Conservation (phyloP, 2,329 filamentous ascomycete species). For the Colletotrichum graminicola region DNA sequence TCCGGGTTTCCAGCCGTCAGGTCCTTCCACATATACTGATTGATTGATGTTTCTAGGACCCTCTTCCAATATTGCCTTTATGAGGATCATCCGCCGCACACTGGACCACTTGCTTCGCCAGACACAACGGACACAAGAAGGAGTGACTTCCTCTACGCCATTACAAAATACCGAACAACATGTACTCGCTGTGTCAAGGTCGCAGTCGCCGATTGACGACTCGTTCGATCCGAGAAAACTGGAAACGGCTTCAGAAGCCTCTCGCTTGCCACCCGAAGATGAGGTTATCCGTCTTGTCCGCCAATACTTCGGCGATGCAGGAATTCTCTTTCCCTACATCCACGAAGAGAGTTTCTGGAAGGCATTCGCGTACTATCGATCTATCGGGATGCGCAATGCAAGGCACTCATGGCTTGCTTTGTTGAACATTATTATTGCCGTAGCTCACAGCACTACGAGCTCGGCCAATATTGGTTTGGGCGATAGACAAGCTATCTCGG, state of each 20-base stretch:
- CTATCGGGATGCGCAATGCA: slow-evolving; percentile 48
- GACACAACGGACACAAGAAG: slow-evolving; percentile 4
- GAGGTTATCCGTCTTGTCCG: slow-evolving; percentile 44
- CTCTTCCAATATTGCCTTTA: slow-evolving; percentile 46
- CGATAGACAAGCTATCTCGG: slow-evolving; percentile 54
- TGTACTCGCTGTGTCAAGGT: slow-evolving; percentile 28
- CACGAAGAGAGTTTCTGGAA: slow-evolving; percentile 47
- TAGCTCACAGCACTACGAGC: slow-evolving; percentile 55
- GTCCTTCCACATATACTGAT: not conserved
- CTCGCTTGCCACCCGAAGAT: slow-evolving; percentile 40
- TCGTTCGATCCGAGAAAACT: slow-evolving; percentile 27
- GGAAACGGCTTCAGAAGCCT: slow-evolving; percentile 22
- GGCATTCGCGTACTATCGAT: slow-evolving; percentile 41
- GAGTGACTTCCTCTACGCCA: not conserved
- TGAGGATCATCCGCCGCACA: slow-evolving; percentile 41
- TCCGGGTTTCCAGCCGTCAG: not conserved
- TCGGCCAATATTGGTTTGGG: slow-evolving; percentile 48
- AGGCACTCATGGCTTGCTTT: slow-evolving; percentile 64
- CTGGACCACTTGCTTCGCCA: slow-evolving; percentile 36
- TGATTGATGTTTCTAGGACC: slow-evolving; percentile 34
- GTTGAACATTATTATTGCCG: slow-evolving; percentile 63
- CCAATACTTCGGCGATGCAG: slow-evolving; percentile 48
- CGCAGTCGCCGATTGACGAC: slow-evolving; percentile 23
- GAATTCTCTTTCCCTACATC: slow-evolving; percentile 49
- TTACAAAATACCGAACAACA: slow-evolving; percentile 5